Base-by-base conservation (phyloP, 2,329 filamentous ascomycete species). In the Trichoderma semiorbis region DNA sequence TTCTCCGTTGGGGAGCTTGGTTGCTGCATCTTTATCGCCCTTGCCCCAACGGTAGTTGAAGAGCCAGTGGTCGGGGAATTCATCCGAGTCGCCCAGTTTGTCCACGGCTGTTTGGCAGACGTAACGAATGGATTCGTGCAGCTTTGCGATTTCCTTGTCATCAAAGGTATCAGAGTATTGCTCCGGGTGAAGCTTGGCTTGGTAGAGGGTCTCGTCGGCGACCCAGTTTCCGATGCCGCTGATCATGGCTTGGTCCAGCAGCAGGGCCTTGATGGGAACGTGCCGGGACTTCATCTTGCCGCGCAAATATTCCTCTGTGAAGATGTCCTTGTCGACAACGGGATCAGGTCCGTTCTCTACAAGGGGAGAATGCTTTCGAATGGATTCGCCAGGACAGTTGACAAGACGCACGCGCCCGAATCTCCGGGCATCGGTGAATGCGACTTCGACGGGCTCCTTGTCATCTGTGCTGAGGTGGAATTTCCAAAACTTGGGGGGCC, bases 211-310 rank as follows among this genome's bases (percentile, higher is more conserved):
- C 80, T 99, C 96, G 78, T 99, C 96, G 1, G 92, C 94, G 69
- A 99, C 95, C 95, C 95, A 99, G 79, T 98, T 98, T 0, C 96
- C 96, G 74, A 99, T 93, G 8, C 96, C 96, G 77, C 93, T 96
- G 73, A 98, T 92, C 79, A 92, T 92, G 21, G 90, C 87, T 81
- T 99, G 96, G 78, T 98, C 93, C 4, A 98, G 86, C 14, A 99
- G 84, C 24, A 98, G 85, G 0, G 94, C 93, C 80, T 98, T 98
- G 74, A 98, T 88, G 0, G 95, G 95, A 0, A 98, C 93, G 76
- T 89, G 93, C 69, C 95, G 94, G 71, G 87, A 89, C 64, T 83
- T 85, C 84, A 98, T 85, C 80, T 93, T 92, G 70, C 85, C 81
- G n/a, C 81, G 82, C 21, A 99, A 81, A 87, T 93, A 98, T 0